Percentiles rank a stretch among this genome's conserved stretches.
Conservation (phyloP, 202 grass and related monocot genomes). For the Eragrostis tef region DNA sequence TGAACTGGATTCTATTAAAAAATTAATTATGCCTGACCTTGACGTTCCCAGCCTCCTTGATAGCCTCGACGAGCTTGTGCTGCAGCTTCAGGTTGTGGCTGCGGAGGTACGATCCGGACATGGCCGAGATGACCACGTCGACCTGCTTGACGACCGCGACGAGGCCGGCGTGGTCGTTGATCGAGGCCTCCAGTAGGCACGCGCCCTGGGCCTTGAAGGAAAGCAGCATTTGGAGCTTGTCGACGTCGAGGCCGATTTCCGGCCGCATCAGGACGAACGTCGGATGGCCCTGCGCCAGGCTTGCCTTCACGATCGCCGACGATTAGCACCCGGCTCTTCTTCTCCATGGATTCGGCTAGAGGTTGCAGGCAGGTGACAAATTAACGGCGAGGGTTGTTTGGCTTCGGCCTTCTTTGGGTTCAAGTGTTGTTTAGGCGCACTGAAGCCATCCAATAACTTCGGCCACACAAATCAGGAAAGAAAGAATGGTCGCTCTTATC, state of each 20-base stretch:
- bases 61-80: slow-evolving; percentile 60
- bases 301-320: slow-evolving; percentile 63
- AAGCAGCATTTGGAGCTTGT: slow-evolving; percentile 59
- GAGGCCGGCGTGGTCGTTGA: slow-evolving; percentile 53
- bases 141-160: slow-evolving; percentile 54
- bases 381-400: too few species aligned
- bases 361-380: too few species aligned
- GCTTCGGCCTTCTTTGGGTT: too few species aligned
- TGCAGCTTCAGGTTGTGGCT: slow-evolving; percentile 39
- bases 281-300: slow-evolving; percentile 53
- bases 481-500: too few species aligned
- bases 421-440: too few species aligned
- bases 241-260: slow-evolving; percentile 48
- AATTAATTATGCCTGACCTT: slow-evolving; percentile 50
- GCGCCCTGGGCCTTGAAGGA: slow-evolving; percentile 56
- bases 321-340: slow-evolving; percentile 57
- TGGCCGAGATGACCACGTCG: slow-evolving; percentile 61
- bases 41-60: slow-evolving; percentile 65
- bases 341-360: background rate
- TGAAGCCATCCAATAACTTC: too few species aligned
- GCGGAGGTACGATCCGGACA: slow-evolving; percentile 34
- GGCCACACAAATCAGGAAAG: too few species aligned
- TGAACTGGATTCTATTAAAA: too few species aligned
- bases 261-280: slow-evolving; percentile 59
- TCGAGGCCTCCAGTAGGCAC: slow-evolving; percentile 48